A percentile compares a stretch with the other conserved stretches of the same genome.
Evolutionary conservation across 371 early-diverging fungal genomes (phyloP).

Genomic region (Catenaria anguillulae): DNA sequence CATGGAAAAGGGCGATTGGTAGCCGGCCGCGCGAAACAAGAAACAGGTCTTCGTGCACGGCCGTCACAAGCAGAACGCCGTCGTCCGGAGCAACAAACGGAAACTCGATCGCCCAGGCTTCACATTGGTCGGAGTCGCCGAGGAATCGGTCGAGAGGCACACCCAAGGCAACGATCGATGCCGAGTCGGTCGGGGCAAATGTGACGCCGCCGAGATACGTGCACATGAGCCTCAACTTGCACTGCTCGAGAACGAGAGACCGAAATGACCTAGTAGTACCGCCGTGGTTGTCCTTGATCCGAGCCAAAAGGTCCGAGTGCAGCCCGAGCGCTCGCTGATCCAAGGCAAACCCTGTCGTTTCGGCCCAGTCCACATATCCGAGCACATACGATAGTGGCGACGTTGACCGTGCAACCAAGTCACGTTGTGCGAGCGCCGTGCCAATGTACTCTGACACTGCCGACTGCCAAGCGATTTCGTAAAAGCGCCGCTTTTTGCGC

Average conservation of each 20-base stretch:
- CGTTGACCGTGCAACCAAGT: neutral
- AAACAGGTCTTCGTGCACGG: neutral
- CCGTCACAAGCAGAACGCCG: too few relatives aligned
- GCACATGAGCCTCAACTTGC: too few relatives aligned
- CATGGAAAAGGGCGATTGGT: neutral
- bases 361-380: neutral
- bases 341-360: too few relatives aligned
- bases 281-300: neutral
- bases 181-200: too few relatives aligned
- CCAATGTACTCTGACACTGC: neutral
- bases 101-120: too few relatives aligned
- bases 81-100: too few relatives aligned
- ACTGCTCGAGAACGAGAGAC: too few relatives aligned
- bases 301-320: neutral
- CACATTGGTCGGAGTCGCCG: too few relatives aligned
- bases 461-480: neutral
- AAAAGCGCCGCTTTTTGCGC: neutral
- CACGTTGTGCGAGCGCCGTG: neutral
- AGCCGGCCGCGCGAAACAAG: neutral
- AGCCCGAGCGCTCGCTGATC: neutral
- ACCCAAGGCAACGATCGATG: too few relatives aligned
- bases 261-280: too few relatives aligned
- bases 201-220: too few relatives aligned
- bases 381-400: neutral
- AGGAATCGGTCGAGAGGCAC: too few relatives aligned